A percentile compares a stretch with the other conserved stretches of the same genome.
phyloP scores from a whole-genome alignment of 352 stramenopile genomes.

The Pythium brachiatum region DNA sequence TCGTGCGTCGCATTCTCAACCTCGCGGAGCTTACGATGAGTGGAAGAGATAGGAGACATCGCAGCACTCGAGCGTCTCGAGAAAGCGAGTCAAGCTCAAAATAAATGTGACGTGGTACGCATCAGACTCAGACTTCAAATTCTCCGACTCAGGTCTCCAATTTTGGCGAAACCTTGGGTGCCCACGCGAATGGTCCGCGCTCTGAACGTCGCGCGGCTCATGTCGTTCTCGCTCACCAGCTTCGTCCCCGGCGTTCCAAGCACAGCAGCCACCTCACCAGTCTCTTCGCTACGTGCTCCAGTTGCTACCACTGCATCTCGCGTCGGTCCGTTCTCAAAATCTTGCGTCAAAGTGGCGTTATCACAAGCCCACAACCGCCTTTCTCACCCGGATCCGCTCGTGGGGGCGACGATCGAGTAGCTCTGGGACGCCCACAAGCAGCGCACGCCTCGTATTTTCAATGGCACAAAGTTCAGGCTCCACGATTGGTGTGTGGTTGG shows the following conservation, averaged over 20 bases:
- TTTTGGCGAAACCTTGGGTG: no score
- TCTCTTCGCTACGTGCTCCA: not conserved
- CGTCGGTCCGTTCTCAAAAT: slow-evolving; percentile 8
- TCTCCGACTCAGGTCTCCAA: no score
- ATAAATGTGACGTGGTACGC: no score
- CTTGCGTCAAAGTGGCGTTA: slow-evolving; percentile 20
- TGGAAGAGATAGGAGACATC: no score
- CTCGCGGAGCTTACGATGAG: no score
- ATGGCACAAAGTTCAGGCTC: slow-evolving; percentile 71
- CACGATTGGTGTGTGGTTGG: slow-evolving; percentile 15
- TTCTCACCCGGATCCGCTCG: slow-evolving; percentile 34
- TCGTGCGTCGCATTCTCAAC: no score
- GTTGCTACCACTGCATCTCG: not conserved
- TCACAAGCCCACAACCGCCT: slow-evolving; percentile 41
- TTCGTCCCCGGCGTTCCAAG: slow-evolving; percentile 13
- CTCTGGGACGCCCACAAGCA: slow-evolving; percentile 40
- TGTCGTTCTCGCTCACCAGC: slow-evolving; percentile 25
- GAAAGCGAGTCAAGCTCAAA: no score
- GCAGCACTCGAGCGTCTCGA: no score
- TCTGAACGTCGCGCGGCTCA: slow-evolving; percentile 13
- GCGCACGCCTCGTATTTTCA: slow-evolving; percentile 56
- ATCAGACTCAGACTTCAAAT: no score
- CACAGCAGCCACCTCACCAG: not conserved
- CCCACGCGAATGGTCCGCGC: no score
- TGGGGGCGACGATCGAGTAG: slow-evolving; percentile 39